Evolutionary conservation across 371 early-diverging fungal species (phyloP), one percentile per base, ranked within the genome.

Genomic region (Sporodiniella umbellata): DNA sequence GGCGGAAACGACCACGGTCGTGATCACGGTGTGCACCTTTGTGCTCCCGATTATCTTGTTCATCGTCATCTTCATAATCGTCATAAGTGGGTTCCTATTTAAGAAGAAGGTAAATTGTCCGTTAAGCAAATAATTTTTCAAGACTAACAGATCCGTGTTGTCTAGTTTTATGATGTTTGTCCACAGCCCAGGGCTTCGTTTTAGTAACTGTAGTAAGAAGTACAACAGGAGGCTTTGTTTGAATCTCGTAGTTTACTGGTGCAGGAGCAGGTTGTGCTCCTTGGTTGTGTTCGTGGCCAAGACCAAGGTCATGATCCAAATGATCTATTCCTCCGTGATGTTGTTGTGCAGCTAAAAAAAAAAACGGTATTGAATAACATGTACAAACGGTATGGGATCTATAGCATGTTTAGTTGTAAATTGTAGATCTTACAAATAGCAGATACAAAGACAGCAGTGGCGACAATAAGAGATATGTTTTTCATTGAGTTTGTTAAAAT

Each of bases 371-470:
- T n/a, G n/a, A n/a, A n/a, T n/a, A n/a, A n/a, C n/a, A n/a, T n/a
- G n/a, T n/a, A n/a, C n/a, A n/a, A n/a, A n/a, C n/a, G n/a, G n/a
- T n/a, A n/a, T n/a, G n/a, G n/a, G n/a, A n/a, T n/a, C n/a, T n/a
- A n/a, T n/a, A n/a, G n/a, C n/a, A n/a, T n/a, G n/a, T n/a, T n/a
- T n/a, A n/a, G n/a, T n/a, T n/a, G n/a, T n/a, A n/a, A n/a, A n/a
- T n/a, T n/a, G n/a, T n/a, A n/a, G n/a, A n/a, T n/a, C 52, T 53
- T 62, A 50, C 60, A 56, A 39, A 39, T 60, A 44, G 51, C 55
- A 40, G 48, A 45, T 24, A 51, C 51, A 17, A 66, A 45, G 26
- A 47, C 52, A 15, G 60, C 58, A 38, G 66, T 48, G 8, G 56
- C 18, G 48, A 56, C 60, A 23, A 63, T 30, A 23, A 57, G 17